These are phyloP conservation scores for Carex myosuroides DNA, from an alignment of 176 grass and related monocot species.

Conservation along the genomic window DNA sequence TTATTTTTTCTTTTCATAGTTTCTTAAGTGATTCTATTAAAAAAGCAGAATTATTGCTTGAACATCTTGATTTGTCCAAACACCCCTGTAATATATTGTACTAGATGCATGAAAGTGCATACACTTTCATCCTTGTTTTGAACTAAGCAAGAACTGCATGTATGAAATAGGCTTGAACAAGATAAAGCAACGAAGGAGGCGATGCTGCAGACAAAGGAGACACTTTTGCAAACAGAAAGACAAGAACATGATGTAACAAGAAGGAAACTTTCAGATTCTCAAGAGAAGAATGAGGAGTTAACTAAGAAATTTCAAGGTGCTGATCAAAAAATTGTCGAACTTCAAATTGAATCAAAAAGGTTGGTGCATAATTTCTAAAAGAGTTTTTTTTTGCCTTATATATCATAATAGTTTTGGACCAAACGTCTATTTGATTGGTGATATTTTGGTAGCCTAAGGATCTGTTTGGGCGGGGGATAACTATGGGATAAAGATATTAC, in stretches of 20 bases:
- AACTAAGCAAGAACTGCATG: background rate
- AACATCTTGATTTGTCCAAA: background rate
- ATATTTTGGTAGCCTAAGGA: background rate
- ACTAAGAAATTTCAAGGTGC: slow-evolving; percentile 16
- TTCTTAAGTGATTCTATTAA: background rate
- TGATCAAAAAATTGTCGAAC: slow-evolving; percentile 17
- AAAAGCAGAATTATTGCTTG: background rate
- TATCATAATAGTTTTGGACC: background rate
- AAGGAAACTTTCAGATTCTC: slow-evolving; percentile 14
- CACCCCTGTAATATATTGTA: background rate
- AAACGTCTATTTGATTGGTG: background rate
- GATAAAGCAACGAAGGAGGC: slow-evolving; percentile 41
- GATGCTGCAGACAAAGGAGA: slow-evolving; percentile 50
- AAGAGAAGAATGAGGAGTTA: slow-evolving; percentile 24
- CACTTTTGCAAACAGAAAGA: slow-evolving; percentile 46
- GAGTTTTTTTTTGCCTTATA: background rate
- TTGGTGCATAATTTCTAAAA: background rate
- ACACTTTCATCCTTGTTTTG: background rate
- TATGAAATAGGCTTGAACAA: slow-evolving; percentile 47
- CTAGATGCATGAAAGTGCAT: background rate
- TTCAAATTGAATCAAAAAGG: slow-evolving; percentile 26
- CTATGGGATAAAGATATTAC: background rate
- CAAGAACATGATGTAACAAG: slow-evolving; percentile 33
- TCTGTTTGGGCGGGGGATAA: background rate
- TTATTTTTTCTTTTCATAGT: background rate